Evolutionary conservation across 2,329 filamentous ascomycete species (phyloP).

Genomic region (Metarhizium guizhouense): DNA sequence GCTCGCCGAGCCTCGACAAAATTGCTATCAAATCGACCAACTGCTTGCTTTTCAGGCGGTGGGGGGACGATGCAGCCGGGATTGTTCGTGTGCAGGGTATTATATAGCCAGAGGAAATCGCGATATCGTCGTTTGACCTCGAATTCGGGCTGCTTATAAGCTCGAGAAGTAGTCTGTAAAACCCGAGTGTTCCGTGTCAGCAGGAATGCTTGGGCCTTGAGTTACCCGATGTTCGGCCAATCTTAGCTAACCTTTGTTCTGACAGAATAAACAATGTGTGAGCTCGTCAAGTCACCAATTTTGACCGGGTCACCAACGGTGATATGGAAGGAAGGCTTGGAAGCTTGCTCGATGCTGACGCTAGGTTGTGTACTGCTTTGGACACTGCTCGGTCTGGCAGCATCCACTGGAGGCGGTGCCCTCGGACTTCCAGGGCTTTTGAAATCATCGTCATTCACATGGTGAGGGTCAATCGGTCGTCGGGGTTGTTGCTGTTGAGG

Average conservation of each 20-base stretch:
- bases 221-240: background rate
- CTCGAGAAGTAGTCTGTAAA: slow-evolving; percentile 83
- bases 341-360: slow-evolving; percentile 84
- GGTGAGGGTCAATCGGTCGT: slow-evolving; percentile 48
- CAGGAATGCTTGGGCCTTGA: background rate
- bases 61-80: slow-evolving; percentile 92
- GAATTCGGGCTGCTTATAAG: slow-evolving; percentile 87
- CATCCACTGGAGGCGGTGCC: slow-evolving; percentile 56
- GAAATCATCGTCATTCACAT: slow-evolving; percentile 64
- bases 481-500: slow-evolving; percentile 32
- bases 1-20: slow-evolving; percentile 90
- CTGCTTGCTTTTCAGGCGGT: slow-evolving; percentile 94
- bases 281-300: slow-evolving; percentile 91
- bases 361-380: slow-evolving; percentile 58
- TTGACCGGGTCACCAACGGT: slow-evolving; percentile 94
- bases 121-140: slow-evolving; percentile 89
- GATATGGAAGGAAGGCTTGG: slow-evolving; percentile 86
- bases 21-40: slow-evolving; percentile 90
- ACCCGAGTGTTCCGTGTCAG: background rate
- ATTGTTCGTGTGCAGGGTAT: slow-evolving; percentile 85
- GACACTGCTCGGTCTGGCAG: slow-evolving; percentile 42
- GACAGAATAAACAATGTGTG: slow-evolving; percentile 96
- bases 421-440: slow-evolving; percentile 44
- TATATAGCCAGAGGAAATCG: slow-evolving; percentile 98
- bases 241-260: slow-evolving; percentile 63